Conservation (phyloP, 2,329 filamentous ascomycete species). For the Aspergillus uvarum region DNA sequence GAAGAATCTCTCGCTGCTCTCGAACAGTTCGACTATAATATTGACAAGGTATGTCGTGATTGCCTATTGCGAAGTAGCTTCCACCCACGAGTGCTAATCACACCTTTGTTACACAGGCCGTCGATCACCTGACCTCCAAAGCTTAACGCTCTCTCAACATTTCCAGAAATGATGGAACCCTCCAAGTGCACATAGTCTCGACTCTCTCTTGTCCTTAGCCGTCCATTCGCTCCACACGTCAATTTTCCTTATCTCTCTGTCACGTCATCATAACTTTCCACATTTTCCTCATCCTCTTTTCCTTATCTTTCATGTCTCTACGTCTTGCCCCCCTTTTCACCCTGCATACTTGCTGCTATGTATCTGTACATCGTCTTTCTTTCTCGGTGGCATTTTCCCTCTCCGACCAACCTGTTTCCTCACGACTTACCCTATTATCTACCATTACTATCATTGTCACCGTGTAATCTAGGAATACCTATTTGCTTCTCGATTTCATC, state of each 20-base stretch:
- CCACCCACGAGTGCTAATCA: not conserved
- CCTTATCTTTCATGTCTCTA: slow-evolving; percentile 19
- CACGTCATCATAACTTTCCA: slow-evolving; percentile 1
- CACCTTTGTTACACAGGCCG: slow-evolving; percentile 34
- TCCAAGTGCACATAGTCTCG: slow-evolving; percentile 20
- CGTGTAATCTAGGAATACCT: slow-evolving; percentile 8
- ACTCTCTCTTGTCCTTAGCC: not conserved
- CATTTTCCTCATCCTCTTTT: slow-evolving; percentile 18
- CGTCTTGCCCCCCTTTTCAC: slow-evolving; percentile 13
- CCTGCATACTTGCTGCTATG: slow-evolving; percentile 6
- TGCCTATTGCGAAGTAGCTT: not conserved
- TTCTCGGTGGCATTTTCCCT: slow-evolving; percentile 2
- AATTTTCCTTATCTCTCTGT: slow-evolving; percentile 4
- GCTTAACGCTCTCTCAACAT: slow-evolving; percentile 24
- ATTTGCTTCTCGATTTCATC: not conserved
- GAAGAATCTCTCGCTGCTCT: slow-evolving; percentile 72
- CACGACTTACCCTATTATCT: not conserved
- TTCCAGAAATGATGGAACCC: not conserved
- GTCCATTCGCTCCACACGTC: slow-evolving; percentile 2
- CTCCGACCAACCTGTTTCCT: not conserved
- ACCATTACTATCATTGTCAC: not conserved
- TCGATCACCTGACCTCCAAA: slow-evolving; percentile 44
- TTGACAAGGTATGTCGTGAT: slow-evolving; percentile 74
- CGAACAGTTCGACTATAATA: slow-evolving; percentile 94
- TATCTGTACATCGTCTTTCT: slow-evolving; percentile 11